Evolutionary conservation across 805 yeast genomes (phyloP), one percentile per base, ranked within the genome.

Genomic region (Wickerhamomyces kurtzmanii): DNA sequence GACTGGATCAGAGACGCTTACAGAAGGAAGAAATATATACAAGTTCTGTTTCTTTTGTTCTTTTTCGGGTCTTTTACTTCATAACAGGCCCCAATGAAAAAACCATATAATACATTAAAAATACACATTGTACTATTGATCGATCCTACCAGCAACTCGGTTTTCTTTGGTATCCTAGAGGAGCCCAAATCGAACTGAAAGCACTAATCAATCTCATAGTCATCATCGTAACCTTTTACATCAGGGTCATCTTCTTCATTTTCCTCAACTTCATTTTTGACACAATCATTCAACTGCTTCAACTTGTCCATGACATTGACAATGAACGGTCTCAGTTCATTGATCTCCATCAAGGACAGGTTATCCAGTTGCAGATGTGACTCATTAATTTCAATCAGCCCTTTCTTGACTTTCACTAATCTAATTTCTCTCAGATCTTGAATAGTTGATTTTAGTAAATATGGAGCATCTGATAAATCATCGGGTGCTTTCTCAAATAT

Each of bases 371-470:
- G 84, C 34, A 89, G 63, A 53, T 87, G 84, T 13, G 80, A 71
- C 37, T 82, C 93, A 55, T 89, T 89, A 35, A 89, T 57, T 37
- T 76, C 77, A 26, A 64, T 58, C 24, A 89, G 57, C 45, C 97
- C 97, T 31, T 75, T 74, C 29, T 91, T 65, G 3, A 86, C 76
- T 47, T 91, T 91, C 17, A 81, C 70, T 39, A 75, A 69, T 23
- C 98, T 61, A 5, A 86, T 63, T 54, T 91, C 97, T 22, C 91
- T 63, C 29, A 91, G 58, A 43, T 89, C 96, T 43, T 86, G 94
- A 4, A 89, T 57, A 11, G 75, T 50, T 3, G 82, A 68, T 27
- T 91, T 58, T 15, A 89, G 53, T 32, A 68, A 76, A 42, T 81
- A 82, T 0, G 81, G 66, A 1, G 85, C 77, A 35, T 80, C 89